Conservation (phyloP, 768 basidiomycete genomes). For the Boletus rubescentipes region DNA sequence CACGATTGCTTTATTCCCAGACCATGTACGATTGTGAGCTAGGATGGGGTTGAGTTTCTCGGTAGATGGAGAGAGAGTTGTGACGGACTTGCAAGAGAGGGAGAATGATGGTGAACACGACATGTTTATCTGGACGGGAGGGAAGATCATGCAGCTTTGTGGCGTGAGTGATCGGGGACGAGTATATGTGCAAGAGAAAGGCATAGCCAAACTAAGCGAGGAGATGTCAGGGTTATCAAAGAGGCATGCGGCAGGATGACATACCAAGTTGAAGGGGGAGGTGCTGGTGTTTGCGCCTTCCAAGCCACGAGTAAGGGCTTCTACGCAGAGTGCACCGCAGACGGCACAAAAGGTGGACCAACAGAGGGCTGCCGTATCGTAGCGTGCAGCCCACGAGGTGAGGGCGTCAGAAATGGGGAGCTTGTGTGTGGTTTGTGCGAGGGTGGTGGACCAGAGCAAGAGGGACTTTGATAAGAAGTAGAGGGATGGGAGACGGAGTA, state of each 20-base stretch:
- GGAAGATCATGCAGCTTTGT: slow-evolving; percentile 42
- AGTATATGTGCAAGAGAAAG: slow-evolving; percentile 73
- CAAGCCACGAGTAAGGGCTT: slow-evolving; percentile 64
- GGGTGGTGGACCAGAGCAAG: slow-evolving; percentile 54
- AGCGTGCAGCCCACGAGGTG: slow-evolving; percentile 44
- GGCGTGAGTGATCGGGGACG: slow-evolving; percentile 58
- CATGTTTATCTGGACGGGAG: slow-evolving; percentile 70
- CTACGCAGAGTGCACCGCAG: slow-evolving; percentile 62
- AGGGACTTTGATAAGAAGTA: slow-evolving; percentile 60
- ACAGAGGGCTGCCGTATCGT: slow-evolving; percentile 63
- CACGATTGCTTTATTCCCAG: slow-evolving; percentile 63
- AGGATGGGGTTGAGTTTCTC: slow-evolving; percentile 1
- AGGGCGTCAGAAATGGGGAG: slow-evolving; percentile 38
- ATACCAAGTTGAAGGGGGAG: slow-evolving; percentile 70
- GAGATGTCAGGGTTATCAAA: background rate
- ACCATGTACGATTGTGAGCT: slow-evolving; percentile 65
- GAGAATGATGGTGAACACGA: slow-evolving; percentile 67
- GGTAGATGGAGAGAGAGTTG: background rate
- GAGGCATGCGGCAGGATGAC: slow-evolving; percentile 26
- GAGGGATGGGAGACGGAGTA: slow-evolving; percentile 62
- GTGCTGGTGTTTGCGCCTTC: slow-evolving; percentile 59
- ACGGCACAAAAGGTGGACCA: slow-evolving; percentile 74
- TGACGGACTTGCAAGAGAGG: slow-evolving; percentile 66
- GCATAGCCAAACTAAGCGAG: slow-evolving; percentile 66
- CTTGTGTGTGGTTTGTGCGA: slow-evolving; percentile 53